phyloP scores from a whole-genome alignment of 306 rosid genomes.

The Vicia villosa region DNA sequence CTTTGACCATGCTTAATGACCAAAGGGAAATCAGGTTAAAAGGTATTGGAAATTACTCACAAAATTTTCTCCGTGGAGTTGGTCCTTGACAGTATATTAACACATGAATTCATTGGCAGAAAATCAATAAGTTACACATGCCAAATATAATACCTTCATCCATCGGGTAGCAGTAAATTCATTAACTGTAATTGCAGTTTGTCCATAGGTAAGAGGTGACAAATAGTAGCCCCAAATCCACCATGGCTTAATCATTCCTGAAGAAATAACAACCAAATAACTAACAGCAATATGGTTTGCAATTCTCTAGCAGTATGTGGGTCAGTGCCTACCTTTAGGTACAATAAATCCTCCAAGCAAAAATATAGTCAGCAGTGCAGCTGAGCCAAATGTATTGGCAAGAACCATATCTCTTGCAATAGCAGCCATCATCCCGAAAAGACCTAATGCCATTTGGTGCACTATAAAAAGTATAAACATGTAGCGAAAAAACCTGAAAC shows the following conservation, averaged over 20 bases:
- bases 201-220: constrained; percentile 85
- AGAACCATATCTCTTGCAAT: constrained; percentile 79
- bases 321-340: constrained; percentile 65
- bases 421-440: constrained; percentile 82
- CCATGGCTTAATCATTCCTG: constrained; percentile 84
- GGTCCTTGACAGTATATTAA: constrained; percentile 20
- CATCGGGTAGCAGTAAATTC: constrained; percentile 86
- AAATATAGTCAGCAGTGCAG: constrained; percentile 66
- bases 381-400: constrained; percentile 90
- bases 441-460: constrained; percentile 96
- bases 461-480: constrained; percentile 67
- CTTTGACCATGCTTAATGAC: not conserved
- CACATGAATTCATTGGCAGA: constrained; percentile 3
- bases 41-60: constrained; percentile 1
- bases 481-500: constrained; percentile 86
- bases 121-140: constrained; percentile 27
- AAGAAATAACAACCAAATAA: constrained; percentile 36
- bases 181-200: constrained; percentile 73
- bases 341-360: constrained; percentile 82
- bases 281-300: not conserved
- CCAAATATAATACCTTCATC: constrained; percentile 62
- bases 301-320: constrained; percentile 1
- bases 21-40: constrained; percentile 1
- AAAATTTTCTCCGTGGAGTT: not conserved
- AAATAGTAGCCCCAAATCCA: constrained; percentile 88